Base-by-base conservation (phyloP, 768 basidiomycete genomes). In the Macrolepiota albuminosa region DNA sequence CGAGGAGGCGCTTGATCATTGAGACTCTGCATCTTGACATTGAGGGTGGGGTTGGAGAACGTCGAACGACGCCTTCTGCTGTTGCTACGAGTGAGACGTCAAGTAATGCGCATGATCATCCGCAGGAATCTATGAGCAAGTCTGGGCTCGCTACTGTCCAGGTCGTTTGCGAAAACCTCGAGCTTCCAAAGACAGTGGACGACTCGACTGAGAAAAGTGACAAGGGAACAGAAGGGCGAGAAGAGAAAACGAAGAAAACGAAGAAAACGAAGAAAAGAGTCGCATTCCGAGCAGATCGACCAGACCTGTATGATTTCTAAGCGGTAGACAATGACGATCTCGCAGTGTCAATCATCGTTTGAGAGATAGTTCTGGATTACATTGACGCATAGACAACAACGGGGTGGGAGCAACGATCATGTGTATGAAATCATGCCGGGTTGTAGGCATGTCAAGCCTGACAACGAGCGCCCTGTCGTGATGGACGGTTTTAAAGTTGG, bases 11-110 rank as follows among this genome's bases (percentile, higher is more conserved):
- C 53, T 79, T 98, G 58, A 76, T 95, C 24, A 84, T 98, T 65
- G 96, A 98, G 76, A 98, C 94, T 29, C 76, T 98, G 60, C 93
- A 96, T 72, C 77, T 96, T 29, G 88, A 90, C 69, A 76, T 91
- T 40, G 91, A 95, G 70, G 89, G 93, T n/a, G 90, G 93, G 16
- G 84, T 93, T 31, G 78, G 83, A 13, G 90, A 91, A 70, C 78
- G 91, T 52, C 81, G 87, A 62, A 92, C 89, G 10, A 83, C 75
- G 6, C 80, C 85, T 10, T 49, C 59, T 18, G 62, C 73, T 16
- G 71, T 65, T 31, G 64, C 62, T 16, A 63, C 59, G 67, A 65
- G 57, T 10, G 56, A 61, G 16, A 54, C 58, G 53, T 33, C 49
- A 33, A 46, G 43, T 29, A 66, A 71, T 58, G 54, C 54, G 63